Base-by-base conservation (phyloP, 805 yeast species). In the Sugiyamaella boreocaroliniensis region DNA sequence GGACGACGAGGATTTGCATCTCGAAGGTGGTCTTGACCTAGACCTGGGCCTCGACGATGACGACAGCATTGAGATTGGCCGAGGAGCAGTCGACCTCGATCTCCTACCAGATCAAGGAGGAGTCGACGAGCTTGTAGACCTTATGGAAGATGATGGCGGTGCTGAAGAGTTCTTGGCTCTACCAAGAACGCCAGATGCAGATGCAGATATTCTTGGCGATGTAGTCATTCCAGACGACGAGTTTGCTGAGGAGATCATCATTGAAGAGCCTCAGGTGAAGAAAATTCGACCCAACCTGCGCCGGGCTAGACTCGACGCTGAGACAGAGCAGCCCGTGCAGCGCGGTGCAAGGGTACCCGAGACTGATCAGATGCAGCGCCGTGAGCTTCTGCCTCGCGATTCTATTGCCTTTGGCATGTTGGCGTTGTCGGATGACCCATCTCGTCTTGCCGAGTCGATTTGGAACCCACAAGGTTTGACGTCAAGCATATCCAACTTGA, bases 41-140 rank as follows among this genome's bases (percentile, higher is more conserved):
- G 83, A 81, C 59, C 70, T 82, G 46, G 79, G 74, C 48, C 66
- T 73, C 43, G 77, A 64, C 52, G 65, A 68, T 32, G 77, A 71
- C 44, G 71, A 69, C 37, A 77, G 76, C 22, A 68, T 77, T 44
- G 80, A 77, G 48, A 44, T 58, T 16, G 67, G 65, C 20, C 64
- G 56, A 4, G 47, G 22, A n/a, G 52, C 61, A 26, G 26, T 45
- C 8, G 42, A 18, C 26, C 16, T 41, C 34, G 47, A 47, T 20
- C 15, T 6, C 43, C 43, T 37, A 9, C n/a, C n/a, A 2, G 37
- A 32, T 9, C 37, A 32, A 32, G 37, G 37, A 11, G 53, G n/a
- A 7, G 15, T n/a, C 16, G 51, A 51, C 32, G 49, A 44, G 3
- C 43, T 43, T 26, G 29, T 47, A 11, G 40, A 29, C 47, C 43